Evolutionary conservation across 2,329 filamentous ascomycete species (phyloP).

Genomic region (Trichophyton verrucosum): DNA sequence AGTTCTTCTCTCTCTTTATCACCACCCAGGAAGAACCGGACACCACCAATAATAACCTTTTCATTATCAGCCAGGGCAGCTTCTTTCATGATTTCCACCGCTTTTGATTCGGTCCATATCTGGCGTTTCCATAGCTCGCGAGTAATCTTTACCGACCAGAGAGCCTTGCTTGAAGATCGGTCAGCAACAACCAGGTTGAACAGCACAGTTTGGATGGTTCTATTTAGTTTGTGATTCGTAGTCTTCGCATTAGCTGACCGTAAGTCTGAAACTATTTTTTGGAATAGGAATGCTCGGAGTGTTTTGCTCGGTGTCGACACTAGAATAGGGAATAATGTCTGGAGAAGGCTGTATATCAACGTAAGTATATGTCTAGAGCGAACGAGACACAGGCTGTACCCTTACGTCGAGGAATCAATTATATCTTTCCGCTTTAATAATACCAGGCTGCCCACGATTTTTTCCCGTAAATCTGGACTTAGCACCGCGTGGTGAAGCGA

Average conservation of each 20-base stretch:
- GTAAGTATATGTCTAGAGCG: background rate
- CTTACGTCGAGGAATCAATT: constrained; percentile 62
- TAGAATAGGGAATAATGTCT: constrained; percentile 87
- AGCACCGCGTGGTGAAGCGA: constrained; percentile 70
- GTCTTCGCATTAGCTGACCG: constrained; percentile 75
- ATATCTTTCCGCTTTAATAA: constrained; percentile 83
- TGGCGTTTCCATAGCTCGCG: constrained; percentile 93
- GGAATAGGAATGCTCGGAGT: constrained; percentile 68
- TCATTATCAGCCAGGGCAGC: constrained; percentile 79
- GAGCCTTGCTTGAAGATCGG: constrained; percentile 66
- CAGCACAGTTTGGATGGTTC: constrained; percentile 81
- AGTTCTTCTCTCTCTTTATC: constrained; percentile 92
- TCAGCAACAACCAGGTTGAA: constrained; percentile 86
- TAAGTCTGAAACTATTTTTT: constrained; percentile 84
- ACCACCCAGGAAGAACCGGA: constrained; percentile 88
- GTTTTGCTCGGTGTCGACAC: constrained; percentile 87
- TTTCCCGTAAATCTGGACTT: constrained; percentile 77
- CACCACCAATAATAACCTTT: constrained; percentile 77
- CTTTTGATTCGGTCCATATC: constrained; percentile 86
- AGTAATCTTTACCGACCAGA: constrained; percentile 94
- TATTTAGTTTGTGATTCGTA: constrained; percentile 85
- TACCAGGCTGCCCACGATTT: constrained; percentile 82
- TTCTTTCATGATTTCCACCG: constrained; percentile 98
- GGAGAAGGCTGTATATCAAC: constrained; percentile 46
- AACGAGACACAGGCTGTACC: background rate